phyloP scores from a whole-genome alignment of 768 basidiomycete genomes.

The Suillus subaureus region DNA sequence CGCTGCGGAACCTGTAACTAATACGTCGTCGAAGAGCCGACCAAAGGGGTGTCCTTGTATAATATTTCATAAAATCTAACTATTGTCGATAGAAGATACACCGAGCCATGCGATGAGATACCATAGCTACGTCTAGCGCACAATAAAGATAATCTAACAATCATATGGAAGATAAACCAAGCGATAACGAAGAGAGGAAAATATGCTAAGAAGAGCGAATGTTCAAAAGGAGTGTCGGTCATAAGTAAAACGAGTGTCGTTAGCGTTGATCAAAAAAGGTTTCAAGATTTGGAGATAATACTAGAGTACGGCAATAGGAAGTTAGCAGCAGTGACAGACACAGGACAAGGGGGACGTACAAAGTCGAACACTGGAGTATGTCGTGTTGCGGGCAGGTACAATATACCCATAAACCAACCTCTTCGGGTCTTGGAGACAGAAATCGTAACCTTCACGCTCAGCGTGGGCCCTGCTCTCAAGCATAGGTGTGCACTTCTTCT shows the following conservation, averaged over 20 bases:
- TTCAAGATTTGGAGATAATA: not conserved
- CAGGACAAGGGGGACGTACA: not conserved
- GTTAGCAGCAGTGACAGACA: not conserved
- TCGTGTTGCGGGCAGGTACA: not conserved
- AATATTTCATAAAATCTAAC: no score
- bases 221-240: not conserved
- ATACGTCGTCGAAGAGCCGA: no score
- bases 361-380: no score
- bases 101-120: not conserved
- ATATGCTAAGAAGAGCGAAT: not conserved
- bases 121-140: not conserved
- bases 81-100: no score
- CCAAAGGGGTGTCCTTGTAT: no score
- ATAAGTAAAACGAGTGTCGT: not conserved
- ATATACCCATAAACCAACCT: not conserved
- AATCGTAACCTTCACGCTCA: not conserved
- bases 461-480: not conserved
- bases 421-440: not conserved
- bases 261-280: not conserved
- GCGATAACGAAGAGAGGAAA: not conserved
- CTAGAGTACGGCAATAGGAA: not conserved
- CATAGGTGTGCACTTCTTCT: not conserved
- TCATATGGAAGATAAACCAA: not conserved
- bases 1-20: no score
- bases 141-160: not conserved